Base-by-base conservation (phyloP, 2,329 filamentous ascomycete genomes). In the Cladosporium sphaerospermum region DNA sequence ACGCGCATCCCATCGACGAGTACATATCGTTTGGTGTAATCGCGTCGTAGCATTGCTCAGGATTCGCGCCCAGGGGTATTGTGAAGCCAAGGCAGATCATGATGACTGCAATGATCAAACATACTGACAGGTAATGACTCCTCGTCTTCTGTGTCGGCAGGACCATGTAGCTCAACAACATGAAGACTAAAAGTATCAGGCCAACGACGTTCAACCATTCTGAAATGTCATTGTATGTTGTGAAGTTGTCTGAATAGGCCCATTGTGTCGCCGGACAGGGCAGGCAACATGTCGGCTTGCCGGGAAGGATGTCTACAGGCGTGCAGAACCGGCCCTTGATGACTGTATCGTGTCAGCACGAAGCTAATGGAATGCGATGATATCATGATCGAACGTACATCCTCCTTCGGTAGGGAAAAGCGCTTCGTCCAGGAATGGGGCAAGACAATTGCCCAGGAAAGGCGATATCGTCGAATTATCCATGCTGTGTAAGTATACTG, bases 1-100 rank as follows among this genome's bases (percentile, higher is more conserved):
- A 86, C 4, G 90, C 93, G 67, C 93, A 99, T 3, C 89, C 83
- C 23, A 84, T 73, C 64, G 81, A 88, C 1, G 85, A 87, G 59
- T 84, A 79, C 91, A 97, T 96, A 67, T 91, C 88, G 65, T 97
- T 84, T 0, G 93, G 93, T 0, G 93, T 99, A 64, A 99, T 97
- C 43, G 79, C 76, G 67, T 99, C 88, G 67, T 83, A 87, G 69
- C 93, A 99, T 74, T 95, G 83, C 0, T 89, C 74, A 1, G 91
- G 89, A 56, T 84, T 79, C 23, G 83, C 82, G 10, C 82, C 89
- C 18, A 96, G 79, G 0, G 93, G 92, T 39, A 99, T 82, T 42
- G 96, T 87, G 68, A 97, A 96, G 31, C 89, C 90, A 60, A 97
- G 77, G 85, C 95, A 87, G 79, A 97, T 88, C 54, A 92, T 76